Conservation (phyloP, 1,284 basidiomycete genomes). For the Rhodotorula sp. region DNA sequence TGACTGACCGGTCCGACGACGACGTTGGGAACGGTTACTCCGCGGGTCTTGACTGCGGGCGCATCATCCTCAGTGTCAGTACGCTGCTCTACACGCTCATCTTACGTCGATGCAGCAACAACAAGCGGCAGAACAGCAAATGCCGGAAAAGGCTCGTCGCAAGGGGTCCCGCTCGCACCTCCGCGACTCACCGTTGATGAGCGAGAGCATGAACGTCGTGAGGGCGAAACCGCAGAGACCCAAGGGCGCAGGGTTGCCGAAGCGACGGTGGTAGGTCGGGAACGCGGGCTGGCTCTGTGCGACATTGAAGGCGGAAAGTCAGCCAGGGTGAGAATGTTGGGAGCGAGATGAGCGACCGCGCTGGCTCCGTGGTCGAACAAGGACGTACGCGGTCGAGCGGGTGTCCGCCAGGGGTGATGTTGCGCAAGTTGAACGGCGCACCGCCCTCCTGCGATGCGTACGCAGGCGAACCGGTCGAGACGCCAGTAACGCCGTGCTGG, state of each 20-base stretch:
- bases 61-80: background rate
- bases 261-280: constrained; percentile 40
- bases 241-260: constrained; percentile 57
- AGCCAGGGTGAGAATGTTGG: background rate
- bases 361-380: background rate
- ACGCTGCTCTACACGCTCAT: no score
- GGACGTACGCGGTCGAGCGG: constrained; percentile 21
- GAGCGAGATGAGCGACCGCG: background rate
- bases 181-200: constrained; percentile 24
- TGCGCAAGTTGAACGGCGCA: constrained; percentile 25
- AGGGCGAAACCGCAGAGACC: constrained; percentile 45
- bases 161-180: background rate
- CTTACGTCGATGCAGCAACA: background rate
- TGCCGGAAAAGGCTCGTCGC: background rate
- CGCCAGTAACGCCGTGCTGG: background rate
- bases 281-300: constrained; percentile 15
- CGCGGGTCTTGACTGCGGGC: constrained; percentile 46
- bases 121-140: background rate
- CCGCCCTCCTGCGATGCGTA: constrained; percentile 26
- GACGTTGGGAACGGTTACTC: constrained; percentile 61
- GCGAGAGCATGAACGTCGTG: constrained; percentile 34
- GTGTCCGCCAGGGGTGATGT: constrained; percentile 29
- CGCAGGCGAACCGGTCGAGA: background rate
- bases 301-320: background rate
- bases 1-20: constrained; percentile 68